A percentile compares a stretch with the other conserved stretches of the same genome.
phyloP scores from a whole-genome alignment of 768 basidiomycete genomes.

The Boletales sp. region DNA sequence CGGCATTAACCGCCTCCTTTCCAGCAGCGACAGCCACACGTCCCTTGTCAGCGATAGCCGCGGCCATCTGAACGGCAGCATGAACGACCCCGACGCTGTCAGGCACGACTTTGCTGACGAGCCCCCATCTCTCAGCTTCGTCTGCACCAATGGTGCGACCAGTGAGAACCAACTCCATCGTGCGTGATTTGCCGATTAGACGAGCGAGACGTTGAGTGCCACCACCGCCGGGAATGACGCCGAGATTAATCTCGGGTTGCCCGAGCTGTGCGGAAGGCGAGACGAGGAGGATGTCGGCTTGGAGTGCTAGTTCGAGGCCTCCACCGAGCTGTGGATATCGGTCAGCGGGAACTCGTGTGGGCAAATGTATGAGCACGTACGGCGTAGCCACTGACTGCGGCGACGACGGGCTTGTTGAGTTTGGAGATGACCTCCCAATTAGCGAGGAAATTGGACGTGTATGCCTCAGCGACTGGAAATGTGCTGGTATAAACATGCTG shows the following conservation, averaged over 20 bases:
- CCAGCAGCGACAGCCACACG: constrained; percentile 78
- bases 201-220: constrained; percentile 88
- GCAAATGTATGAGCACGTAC: constrained; percentile 41
- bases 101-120: constrained; percentile 77
- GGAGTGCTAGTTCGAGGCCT: constrained; percentile 94
- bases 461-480: constrained; percentile 73
- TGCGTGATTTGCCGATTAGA: constrained; percentile 84
- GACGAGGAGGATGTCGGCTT: constrained; percentile 93
- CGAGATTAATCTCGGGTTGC: constrained; percentile 95
- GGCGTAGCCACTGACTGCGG: constrained; percentile 93
- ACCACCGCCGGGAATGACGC: constrained; percentile 92
- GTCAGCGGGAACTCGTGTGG: neutral
- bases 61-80: constrained; percentile 81
- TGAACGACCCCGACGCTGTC: constrained; percentile 81
- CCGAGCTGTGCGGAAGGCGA: constrained; percentile 90
- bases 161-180: constrained; percentile 93
- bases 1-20: constrained; percentile 95
- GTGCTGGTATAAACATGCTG: neutral
- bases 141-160: constrained; percentile 77
- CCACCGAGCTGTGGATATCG: constrained; percentile 75
- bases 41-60: constrained; percentile 77
- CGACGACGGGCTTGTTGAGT: constrained; percentile 91
- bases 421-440: constrained; percentile 74
- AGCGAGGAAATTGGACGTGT: constrained; percentile 79
- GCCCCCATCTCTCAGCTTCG: constrained; percentile 85